Evolutionary conservation across 225 moss, liverwort and hornwort species (phyloP), one percentile per base, ranked within the genome.

Genomic region (Pseudoscleropodium purum): DNA sequence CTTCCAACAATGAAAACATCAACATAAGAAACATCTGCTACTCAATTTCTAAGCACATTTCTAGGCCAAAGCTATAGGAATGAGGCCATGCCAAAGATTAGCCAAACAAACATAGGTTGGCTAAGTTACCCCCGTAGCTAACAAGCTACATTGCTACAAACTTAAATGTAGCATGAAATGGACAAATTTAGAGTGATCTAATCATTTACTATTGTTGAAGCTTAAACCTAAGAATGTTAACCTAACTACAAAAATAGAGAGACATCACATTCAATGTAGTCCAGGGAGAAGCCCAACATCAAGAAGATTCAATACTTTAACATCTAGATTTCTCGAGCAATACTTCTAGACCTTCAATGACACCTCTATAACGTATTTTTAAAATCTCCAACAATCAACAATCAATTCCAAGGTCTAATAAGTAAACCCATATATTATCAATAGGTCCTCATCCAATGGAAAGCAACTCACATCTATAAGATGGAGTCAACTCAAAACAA

Each of bases 1-100:
- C 36, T 23, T 36, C 52, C 36, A 77, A 34, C 14, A 36, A 34
- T 45, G 0, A 18, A 74, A 75, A n/a, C 43, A 16, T 29, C 25
- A 45, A 30, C 0, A 0, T 0, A 45, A 30, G 75, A 18, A 75
- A 18, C 17, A 47, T 47, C 4, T 14, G 0, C 41, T 72, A 72
- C 26, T 9, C 26, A 26, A 26, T 72, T 41, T 26, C 26, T 26
- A 9, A 27, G 8, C 25, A 14, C 7, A 69, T 7, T 69, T 39
- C 14, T 39, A 0, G 0, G 0, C 39, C 24, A 68, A 24, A 39
- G n/a, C 24, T 69, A 14, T 41, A 14, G 9, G 5, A 11, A 3
- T 72, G 8, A 41, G 41, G 5, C 15, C 41, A 72, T 41, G 15
- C 26, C 2, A 21, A 0, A 72, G 26, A 70, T 70, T 15, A 39